Evolutionary conservation across 2,329 filamentous ascomycete species (phyloP), one percentile per base, ranked within the genome.

Genomic region (Arthrinium puccinioides): DNA sequence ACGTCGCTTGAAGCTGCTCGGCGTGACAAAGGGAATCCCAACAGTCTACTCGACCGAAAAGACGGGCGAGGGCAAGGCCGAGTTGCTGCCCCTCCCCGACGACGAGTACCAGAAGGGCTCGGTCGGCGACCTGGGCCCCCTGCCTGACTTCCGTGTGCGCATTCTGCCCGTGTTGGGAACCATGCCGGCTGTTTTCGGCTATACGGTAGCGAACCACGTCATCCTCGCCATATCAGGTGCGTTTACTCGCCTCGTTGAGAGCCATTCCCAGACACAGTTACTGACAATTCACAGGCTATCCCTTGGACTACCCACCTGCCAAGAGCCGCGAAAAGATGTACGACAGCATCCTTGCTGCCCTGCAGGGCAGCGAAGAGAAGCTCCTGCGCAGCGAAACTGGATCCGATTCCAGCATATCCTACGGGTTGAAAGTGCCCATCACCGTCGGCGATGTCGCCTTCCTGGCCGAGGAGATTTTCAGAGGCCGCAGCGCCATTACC

Each of bases 181-280:
- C 0, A 96, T 98, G 89, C 92, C 92, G 0, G 90, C 92, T 3
- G 82, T 97, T 1, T 98, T 98, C 58, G 92, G 92, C 8, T 84
- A 96, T 39, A 85, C 84, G 0, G 78, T 86, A 8, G 92, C 92
- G 4, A 98, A 97, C 61, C 87, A 97, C 56, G 79, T 97, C 42
- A 90, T 98, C 46, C 73, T 94, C 39, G 77, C 79, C 40, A 76
- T 97, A n/a, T n/a, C n/a, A n/a, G n/a, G n/a, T n/a, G n/a, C n/a
- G n/a, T n/a, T n/a, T n/a, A n/a, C n/a, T n/a, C n/a, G n/a, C n/a
- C n/a, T n/a, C n/a, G n/a, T n/a, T n/a, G n/a, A n/a, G n/a, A n/a
- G n/a, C n/a, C n/a, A n/a, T n/a, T n/a, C n/a, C n/a, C n/a, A n/a
- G n/a, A n/a, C n/a, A n/a, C n/a, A n/a, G n/a, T n/a, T n/a, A n/a